Evolutionary conservation across 352 stramenopile genomes (phyloP), one percentile per base, ranked within the genome.

Genomic region (Phytopythium ostracodes): DNA sequence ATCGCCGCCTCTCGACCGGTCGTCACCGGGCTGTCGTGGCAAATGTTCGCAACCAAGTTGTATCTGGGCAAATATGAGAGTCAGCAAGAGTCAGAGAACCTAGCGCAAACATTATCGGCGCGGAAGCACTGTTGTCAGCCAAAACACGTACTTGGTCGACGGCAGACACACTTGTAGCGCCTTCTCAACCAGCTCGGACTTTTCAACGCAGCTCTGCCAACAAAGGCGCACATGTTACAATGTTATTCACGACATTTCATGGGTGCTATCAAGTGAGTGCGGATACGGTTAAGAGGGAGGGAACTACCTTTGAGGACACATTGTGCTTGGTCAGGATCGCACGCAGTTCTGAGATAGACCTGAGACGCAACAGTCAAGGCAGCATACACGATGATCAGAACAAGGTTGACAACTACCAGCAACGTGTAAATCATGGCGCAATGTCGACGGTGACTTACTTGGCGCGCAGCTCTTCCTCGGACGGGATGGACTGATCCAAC

Each of bases 31-130:
- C 87, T 97, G 68, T 99, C 94, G 72, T 99, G 97, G 52, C 95
- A 99, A 67, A 99, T 97, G 74, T 99, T 99, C 18, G 95, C 93
- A 38, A 99, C 86, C 50, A 99, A 79, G 71, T 99, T 98, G 81
- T 99, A 99, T 70, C 98, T 99, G 49, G 80, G 68, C 40, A n/a
- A 7, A 51, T 31, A 42, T 27, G 54, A 61, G 18, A 55, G 6
- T 15, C n/a, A 63, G n/a, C 44, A 64, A 22, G 25, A 63, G n/a
- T 40, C 63, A 22, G 25, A 2, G 5, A 6, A 43, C 29, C 14
- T 15, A 59, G n/a, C 14, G 14, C 31, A 24, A 42, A 6, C 7
- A 4, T n/a, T 5, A 42, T 35, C 22, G 9, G 18, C 33, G 35
- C 22, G 2, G 17, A 0, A 20, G 15, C 6, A 66, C 7, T 46